Conservation (phyloP, 441 rosid genomes). For the Isatis lusitanica region DNA sequence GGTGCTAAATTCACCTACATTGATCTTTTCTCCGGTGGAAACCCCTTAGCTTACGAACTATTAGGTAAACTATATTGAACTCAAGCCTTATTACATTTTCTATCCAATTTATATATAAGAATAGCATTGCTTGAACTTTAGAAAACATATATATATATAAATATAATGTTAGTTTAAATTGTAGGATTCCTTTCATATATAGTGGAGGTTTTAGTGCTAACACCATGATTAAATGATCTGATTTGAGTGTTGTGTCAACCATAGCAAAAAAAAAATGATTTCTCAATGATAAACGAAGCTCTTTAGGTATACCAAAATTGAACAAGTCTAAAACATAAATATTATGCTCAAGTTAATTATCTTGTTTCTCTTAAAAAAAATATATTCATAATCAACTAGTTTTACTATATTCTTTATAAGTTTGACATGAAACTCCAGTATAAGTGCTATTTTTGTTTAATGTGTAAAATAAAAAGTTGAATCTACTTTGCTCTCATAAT, state of each 20-base stretch:
- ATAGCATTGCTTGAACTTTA: background rate
- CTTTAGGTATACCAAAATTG: background rate
- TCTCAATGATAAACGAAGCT: background rate
- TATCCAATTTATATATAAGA: too few relatives aligned
- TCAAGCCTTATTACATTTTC: background rate
- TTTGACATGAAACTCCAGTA: background rate
- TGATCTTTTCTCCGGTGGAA: slow-evolving; percentile 17
- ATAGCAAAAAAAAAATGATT: background rate
- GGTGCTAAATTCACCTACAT: slow-evolving; percentile 44
- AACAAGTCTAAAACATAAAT: too few relatives aligned
- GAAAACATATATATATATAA: background rate
- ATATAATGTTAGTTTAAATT: background rate
- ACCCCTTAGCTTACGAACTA: background rate
- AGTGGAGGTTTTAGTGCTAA: background rate
- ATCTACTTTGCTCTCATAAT: background rate
- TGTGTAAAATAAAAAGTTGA: background rate
- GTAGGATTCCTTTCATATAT: background rate
- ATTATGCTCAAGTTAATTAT: too few relatives aligned
- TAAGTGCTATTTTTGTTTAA: background rate
- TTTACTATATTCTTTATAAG: too few relatives aligned
- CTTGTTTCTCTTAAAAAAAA: too few relatives aligned
- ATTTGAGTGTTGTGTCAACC: background rate
- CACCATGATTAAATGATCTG: background rate
- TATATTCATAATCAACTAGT: too few relatives aligned
- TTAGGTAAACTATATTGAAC: slow-evolving; percentile 19